A percentile compares a stretch with the other conserved stretches of the same genome.
Evolutionary conservation across 768 basidiomycete species (phyloP).

Genomic region (Pulveroboletus sp.): DNA sequence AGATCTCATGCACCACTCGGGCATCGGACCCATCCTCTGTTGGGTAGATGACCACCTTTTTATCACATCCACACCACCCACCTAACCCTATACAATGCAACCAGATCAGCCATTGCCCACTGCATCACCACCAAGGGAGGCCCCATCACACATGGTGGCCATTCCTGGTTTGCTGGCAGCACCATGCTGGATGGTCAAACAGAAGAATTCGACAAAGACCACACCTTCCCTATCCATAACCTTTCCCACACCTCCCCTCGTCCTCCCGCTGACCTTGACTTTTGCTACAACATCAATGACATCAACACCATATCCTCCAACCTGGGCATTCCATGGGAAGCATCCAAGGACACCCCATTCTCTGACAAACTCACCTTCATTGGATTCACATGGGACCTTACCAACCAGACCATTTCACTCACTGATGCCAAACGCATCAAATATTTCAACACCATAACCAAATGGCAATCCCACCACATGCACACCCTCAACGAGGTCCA

Average conservation of each 20-base stretch:
- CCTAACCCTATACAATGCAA: too few species aligned
- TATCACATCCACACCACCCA: background rate
- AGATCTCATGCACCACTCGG: constrained; percentile 1
- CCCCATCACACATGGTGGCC: too few species aligned
- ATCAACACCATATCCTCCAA: too few species aligned
- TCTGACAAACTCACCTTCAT: background rate
- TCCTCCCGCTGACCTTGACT: background rate
- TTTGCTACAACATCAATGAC: too few species aligned
- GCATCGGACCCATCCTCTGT: constrained; percentile 19
- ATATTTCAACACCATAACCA: background rate
- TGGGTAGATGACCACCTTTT: constrained; percentile 36
- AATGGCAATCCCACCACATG: background rate
- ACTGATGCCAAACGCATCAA: background rate
- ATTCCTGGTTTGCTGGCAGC: too few species aligned
- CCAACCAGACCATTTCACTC: background rate
- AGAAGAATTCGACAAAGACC: background rate
- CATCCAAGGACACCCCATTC: background rate
- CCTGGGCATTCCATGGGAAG: too few species aligned
- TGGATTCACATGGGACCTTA: background rate
- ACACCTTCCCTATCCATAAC: background rate
- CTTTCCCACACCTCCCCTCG: background rate
- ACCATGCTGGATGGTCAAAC: background rate
- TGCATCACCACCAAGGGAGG: too few species aligned
- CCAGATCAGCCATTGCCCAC: too few species aligned
- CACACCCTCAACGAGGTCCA: background rate